Percentiles rank a stretch among this genome's conserved stretches.
Evolutionary conservation across 1,139 yeast species (phyloP).

Genomic region (Candida pseudoviswanathii): DNA sequence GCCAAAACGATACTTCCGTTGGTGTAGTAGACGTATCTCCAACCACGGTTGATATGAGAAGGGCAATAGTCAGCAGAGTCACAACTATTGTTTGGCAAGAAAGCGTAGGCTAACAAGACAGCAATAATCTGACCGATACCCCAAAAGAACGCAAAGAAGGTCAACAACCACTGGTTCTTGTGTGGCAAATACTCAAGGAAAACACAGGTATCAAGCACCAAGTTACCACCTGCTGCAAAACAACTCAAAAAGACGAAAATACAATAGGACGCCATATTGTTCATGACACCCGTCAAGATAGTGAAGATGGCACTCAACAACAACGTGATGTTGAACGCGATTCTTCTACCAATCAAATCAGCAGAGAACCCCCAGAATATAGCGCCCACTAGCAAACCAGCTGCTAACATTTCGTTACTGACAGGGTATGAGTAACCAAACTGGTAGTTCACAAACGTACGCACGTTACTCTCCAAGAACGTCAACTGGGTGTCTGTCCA

Average conservation of each 20-base stretch:
- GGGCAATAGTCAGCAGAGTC: conserved; percentile 31
- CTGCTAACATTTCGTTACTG: conserved; percentile 27
- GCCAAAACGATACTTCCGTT: conserved; percentile 34
- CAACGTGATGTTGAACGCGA: conserved; percentile 23
- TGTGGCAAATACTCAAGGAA: conserved; percentile 60
- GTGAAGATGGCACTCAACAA: conserved; percentile 43
- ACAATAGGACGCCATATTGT: conserved; percentile 48
- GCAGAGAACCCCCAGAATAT: conserved; percentile 59
- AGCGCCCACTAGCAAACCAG: conserved; percentile 59
- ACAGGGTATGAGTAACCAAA: conserved; percentile 38
- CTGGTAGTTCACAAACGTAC: conserved; percentile 44
- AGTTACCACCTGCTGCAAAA: conserved; percentile 59
- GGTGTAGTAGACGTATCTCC: conserved; percentile 39
- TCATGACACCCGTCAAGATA: conserved; percentile 55
- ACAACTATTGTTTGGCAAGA: conserved; percentile 33
- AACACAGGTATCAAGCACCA: conserved; percentile 61
- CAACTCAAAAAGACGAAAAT: conserved; percentile 49
- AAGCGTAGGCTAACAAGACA: conserved; percentile 34
- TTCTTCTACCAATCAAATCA: conserved; percentile 39
- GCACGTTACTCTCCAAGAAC: conserved; percentile 39
- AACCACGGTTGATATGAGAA: conserved; percentile 32
- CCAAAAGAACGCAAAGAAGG: conserved; percentile 41
- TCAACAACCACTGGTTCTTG: conserved; percentile 46
- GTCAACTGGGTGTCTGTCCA: conserved; percentile 63
- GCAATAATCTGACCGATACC: conserved; percentile 39